These are phyloP conservation scores for Eucommia ulmoides DNA, from an alignment of 257 asterid genomes.

Conservation along the genomic window DNA sequence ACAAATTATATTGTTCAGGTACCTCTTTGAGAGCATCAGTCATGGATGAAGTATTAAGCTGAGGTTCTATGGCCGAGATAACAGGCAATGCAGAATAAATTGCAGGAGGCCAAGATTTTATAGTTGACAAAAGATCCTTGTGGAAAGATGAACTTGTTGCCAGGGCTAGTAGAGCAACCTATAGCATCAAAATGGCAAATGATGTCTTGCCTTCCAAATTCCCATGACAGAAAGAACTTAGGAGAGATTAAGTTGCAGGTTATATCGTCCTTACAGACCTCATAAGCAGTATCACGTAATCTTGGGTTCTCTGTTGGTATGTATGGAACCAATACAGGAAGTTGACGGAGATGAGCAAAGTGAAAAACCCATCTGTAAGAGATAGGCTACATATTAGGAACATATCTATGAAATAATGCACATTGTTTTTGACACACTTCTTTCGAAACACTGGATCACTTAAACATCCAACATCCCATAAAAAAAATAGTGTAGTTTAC, in stretches of 20 bases:
- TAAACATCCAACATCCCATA: too few species aligned
- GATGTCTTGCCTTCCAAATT: background rate
- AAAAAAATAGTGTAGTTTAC: too few species aligned
- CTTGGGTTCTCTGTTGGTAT: conserved; percentile 93
- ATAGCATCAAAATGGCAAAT: conserved; percentile 3
- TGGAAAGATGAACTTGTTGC: conserved; percentile 81
- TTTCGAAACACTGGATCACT: too few species aligned
- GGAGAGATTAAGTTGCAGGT: too few species aligned
- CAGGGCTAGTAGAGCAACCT: conserved; percentile 97
- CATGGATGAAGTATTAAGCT: conserved; percentile 71
- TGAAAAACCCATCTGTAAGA: conserved; percentile 88
- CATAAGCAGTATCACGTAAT: conserved; percentile 94
- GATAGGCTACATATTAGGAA: conserved; percentile 12
- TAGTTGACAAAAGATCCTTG: conserved; percentile 78
- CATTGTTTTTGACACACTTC: background rate
- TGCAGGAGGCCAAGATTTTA: conserved; percentile 78
- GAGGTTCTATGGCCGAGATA: conserved; percentile 92
- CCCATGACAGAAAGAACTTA: too few species aligned
- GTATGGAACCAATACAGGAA: conserved; percentile 91
- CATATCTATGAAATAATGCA: conserved; percentile 2
- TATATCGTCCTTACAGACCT: conserved; percentile 75
- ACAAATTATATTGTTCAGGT: conserved; percentile 11
- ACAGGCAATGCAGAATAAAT: conserved; percentile 76
- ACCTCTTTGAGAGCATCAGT: conserved; percentile 87
- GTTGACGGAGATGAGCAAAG: conserved; percentile 97